Conservation (phyloP, 2,329 filamentous ascomycete genomes). For the Graphium sp. region DNA sequence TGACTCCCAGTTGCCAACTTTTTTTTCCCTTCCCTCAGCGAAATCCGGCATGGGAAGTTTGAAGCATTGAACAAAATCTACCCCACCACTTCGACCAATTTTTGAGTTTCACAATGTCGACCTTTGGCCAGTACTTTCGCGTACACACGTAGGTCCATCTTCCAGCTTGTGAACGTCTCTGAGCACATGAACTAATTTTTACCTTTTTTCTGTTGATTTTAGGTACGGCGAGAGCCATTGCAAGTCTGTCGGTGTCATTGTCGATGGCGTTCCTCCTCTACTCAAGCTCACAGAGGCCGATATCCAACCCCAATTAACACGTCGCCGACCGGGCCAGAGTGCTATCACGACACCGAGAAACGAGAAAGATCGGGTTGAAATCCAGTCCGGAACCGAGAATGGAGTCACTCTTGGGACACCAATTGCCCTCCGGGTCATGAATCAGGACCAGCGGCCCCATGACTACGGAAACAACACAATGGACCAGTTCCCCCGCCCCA, state of each 20-base stretch:
- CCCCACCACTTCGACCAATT: not conserved
- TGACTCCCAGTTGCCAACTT: no score
- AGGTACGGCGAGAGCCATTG: slow-evolving; percentile 59
- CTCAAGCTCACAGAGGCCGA: slow-evolving; percentile 71
- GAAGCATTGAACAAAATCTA: not conserved
- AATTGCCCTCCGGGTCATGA: slow-evolving; percentile 72
- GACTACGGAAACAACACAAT: slow-evolving; percentile 87
- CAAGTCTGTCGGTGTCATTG: slow-evolving; percentile 82
- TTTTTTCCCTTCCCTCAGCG: slow-evolving; percentile 6
- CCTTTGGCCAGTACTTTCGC: slow-evolving; percentile 67
- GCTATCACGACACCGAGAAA: slow-evolving; percentile 82
- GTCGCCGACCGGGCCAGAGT: slow-evolving; percentile 76
- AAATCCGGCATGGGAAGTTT: slow-evolving; percentile 5
- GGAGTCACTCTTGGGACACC: slow-evolving; percentile 83
- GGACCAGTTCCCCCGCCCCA: slow-evolving; percentile 79
- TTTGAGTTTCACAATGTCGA: slow-evolving; percentile 56
- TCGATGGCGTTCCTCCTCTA: slow-evolving; percentile 81
- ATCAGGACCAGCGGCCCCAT: slow-evolving; percentile 82
- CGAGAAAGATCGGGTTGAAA: slow-evolving; percentile 81
- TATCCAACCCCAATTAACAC: slow-evolving; percentile 89
- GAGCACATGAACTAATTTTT: slow-evolving; percentile 1
- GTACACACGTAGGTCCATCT: slow-evolving; percentile 55
- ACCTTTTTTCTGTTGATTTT: slow-evolving; percentile 5
- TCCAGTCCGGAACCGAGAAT: slow-evolving; percentile 84
- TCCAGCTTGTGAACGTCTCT: slow-evolving; percentile 5